A percentile compares a stretch with the other conserved stretches of the same genome.
phyloP scores from a whole-genome alignment of 371 early-diverging fungal genomes.

The Sporodiniella umbellata region DNA sequence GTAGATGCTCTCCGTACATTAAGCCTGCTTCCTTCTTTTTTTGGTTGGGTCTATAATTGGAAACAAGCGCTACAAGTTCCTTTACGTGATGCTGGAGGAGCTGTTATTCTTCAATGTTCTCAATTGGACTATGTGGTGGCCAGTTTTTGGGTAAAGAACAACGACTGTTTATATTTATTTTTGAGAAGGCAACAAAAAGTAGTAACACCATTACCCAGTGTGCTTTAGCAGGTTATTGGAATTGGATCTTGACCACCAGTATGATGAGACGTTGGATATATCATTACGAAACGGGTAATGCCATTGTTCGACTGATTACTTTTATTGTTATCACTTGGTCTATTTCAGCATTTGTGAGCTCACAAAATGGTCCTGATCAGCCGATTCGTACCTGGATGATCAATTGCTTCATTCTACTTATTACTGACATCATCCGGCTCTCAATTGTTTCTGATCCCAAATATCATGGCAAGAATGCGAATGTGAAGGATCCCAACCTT shows the following conservation, averaged over 20 bases:
- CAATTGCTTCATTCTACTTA: slow-evolving; percentile 45
- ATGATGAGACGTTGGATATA: slow-evolving; percentile 63
- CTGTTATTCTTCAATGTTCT: slow-evolving; percentile 47
- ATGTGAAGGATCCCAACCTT: slow-evolving; percentile 24
- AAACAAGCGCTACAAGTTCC: slow-evolving; percentile 39
- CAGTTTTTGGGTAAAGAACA: slow-evolving; percentile 48
- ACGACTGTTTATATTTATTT: too few relatives aligned
- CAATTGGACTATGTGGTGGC: slow-evolving; percentile 58
- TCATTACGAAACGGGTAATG: slow-evolving; percentile 56
- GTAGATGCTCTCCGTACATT: slow-evolving; percentile 43
- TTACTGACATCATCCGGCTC: slow-evolving; percentile 50
- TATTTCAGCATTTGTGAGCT: slow-evolving; percentile 46
- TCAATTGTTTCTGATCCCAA: slow-evolving; percentile 46
- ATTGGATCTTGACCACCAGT: slow-evolving; percentile 55
- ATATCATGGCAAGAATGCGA: slow-evolving; percentile 34
- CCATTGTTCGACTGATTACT: slow-evolving; percentile 56
- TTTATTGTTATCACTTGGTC: slow-evolving; percentile 60
- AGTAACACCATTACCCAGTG: slow-evolving; percentile 30
- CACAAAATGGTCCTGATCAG: slow-evolving; percentile 51
- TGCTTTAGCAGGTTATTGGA: slow-evolving; percentile 57
- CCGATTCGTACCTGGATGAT: slow-evolving; percentile 61
- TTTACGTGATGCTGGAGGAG: slow-evolving; percentile 50
- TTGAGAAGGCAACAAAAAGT: neutral
- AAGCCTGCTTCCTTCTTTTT: slow-evolving; percentile 50
- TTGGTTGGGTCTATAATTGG: slow-evolving; percentile 47